These are phyloP conservation scores for Oemleria cerasiformis DNA, from an alignment of 306 rosid species.

Conservation along the genomic window DNA sequence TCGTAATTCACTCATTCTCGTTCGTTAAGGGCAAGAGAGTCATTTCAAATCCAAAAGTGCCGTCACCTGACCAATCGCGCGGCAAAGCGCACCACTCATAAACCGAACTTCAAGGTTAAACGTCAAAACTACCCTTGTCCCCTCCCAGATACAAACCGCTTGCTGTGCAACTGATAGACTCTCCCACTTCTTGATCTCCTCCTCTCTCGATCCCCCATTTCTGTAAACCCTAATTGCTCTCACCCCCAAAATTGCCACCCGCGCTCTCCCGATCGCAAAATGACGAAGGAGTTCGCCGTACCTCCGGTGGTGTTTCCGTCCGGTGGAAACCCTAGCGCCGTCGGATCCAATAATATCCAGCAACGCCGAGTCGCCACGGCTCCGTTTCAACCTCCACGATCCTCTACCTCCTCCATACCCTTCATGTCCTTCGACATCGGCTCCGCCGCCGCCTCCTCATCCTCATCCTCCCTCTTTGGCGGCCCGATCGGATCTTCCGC, in stretches of 20 bases:
- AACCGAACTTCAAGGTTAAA: background rate
- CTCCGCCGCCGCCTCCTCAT: conserved; percentile 67
- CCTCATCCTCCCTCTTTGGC: conserved; percentile 51
- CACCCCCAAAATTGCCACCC: background rate
- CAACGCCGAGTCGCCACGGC: conserved; percentile 75
- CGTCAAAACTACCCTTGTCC: conserved; percentile 1
- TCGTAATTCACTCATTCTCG: background rate
- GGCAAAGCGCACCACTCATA: background rate
- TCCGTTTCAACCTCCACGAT: conserved; percentile 76
- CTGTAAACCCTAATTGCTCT: conserved; percentile 13
- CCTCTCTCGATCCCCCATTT: conserved; percentile 9
- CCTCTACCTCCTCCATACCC: conserved; percentile 66
- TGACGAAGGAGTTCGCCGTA: conserved; percentile 64
- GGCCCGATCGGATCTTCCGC: conserved; percentile 40
- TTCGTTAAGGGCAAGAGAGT: background rate
- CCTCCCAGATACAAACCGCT: background rate
- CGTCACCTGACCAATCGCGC: conserved; percentile 5
- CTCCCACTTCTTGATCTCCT: background rate
- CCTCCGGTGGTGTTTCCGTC: conserved; percentile 90
- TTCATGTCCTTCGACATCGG: conserved; percentile 95
- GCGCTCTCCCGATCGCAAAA: background rate
- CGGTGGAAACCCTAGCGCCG: conserved; percentile 53
- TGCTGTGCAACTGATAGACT: background rate
- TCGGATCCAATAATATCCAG: conserved; percentile 40
- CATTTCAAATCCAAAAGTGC: background rate